Conservation (phyloP, 148 eudicot species). For the Talinum fruticosum region DNA sequence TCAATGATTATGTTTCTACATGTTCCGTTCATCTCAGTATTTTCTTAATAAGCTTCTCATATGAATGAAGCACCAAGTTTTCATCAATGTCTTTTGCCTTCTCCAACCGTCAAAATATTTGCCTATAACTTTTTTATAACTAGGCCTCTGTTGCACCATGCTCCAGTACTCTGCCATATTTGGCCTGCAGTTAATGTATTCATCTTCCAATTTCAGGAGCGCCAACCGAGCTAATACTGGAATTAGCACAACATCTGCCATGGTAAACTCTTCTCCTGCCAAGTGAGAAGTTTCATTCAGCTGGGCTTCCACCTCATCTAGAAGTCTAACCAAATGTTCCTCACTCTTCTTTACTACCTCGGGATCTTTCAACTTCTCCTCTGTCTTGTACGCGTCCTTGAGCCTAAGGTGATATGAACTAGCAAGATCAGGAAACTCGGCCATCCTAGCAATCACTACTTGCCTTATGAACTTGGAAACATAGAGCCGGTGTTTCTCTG, state of each 20-base stretch:
- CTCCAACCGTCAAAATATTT: conserved; percentile 81
- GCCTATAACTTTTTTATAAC: conserved; percentile 76
- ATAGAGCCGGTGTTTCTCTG: conserved; percentile 50
- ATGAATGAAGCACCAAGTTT: conserved; percentile 67
- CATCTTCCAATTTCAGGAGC: conserved; percentile 59
- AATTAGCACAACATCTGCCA: conserved; percentile 76
- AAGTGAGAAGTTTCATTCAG: conserved; percentile 47
- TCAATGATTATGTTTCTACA: neutral
- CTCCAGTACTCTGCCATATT: conserved; percentile 66
- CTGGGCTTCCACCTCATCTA: conserved; percentile 72
- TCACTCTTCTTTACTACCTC: conserved; percentile 56
- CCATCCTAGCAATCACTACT: conserved; percentile 81
- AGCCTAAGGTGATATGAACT: conserved; percentile 75
- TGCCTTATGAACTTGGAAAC: conserved; percentile 74
- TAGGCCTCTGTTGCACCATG: conserved; percentile 61
- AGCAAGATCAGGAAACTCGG: conserved; percentile 82
- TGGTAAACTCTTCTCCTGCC: conserved; percentile 67
- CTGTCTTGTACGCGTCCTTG: conserved; percentile 65
- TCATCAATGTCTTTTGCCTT: conserved; percentile 54
- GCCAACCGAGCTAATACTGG: conserved; percentile 62
- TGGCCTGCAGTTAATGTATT: conserved; percentile 56
- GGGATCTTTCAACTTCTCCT: conserved; percentile 59
- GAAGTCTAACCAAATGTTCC: conserved; percentile 64
- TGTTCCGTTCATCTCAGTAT: conserved; percentile 33
- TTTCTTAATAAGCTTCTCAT: conserved; percentile 55